Conservation (phyloP, 2,329 filamentous ascomycete species). For the Cladosporium austrohemisphaericum region DNA sequence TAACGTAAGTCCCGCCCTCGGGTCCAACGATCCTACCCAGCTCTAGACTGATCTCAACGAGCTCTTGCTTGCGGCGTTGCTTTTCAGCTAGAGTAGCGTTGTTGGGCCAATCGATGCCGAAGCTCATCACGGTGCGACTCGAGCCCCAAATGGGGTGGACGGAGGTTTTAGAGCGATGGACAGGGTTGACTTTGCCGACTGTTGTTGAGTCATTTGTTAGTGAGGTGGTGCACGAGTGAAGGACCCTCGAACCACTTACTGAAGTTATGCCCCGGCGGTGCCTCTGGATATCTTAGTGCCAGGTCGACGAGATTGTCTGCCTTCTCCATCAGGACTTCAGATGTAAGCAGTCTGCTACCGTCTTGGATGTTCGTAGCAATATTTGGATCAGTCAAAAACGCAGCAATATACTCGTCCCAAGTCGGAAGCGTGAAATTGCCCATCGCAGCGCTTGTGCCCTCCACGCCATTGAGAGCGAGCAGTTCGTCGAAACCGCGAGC, state of each 20-base stretch:
- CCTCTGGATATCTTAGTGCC: neutral
- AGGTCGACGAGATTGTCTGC: neutral
- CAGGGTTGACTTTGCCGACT: slow-evolving; percentile 5
- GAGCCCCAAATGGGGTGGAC: slow-evolving; percentile 1
- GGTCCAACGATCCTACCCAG: neutral
- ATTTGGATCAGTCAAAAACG: neutral
- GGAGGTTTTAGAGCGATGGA: neutral
- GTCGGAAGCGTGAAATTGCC: neutral
- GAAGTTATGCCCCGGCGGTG: neutral
- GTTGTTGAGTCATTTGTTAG: neutral
- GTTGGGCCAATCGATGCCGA: slow-evolving; percentile 1
- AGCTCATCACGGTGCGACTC: neutral
- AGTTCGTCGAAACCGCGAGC: neutral
- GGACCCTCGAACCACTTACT: neutral
- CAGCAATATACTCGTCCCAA: neutral
- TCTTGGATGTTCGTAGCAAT: slow-evolving; percentile 2
- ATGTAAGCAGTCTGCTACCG: neutral
- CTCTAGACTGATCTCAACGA: neutral
- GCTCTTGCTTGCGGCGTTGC: neutral
- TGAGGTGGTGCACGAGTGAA: neutral
- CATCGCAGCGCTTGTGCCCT: neutral
- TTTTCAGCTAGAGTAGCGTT: neutral
- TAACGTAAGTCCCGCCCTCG: neutral
- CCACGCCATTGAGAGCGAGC: neutral
- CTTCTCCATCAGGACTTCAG: neutral